Evolutionary conservation across 192 early-diverging fungal species (phyloP).

Genomic region (Lobosporangium transversale): DNA sequence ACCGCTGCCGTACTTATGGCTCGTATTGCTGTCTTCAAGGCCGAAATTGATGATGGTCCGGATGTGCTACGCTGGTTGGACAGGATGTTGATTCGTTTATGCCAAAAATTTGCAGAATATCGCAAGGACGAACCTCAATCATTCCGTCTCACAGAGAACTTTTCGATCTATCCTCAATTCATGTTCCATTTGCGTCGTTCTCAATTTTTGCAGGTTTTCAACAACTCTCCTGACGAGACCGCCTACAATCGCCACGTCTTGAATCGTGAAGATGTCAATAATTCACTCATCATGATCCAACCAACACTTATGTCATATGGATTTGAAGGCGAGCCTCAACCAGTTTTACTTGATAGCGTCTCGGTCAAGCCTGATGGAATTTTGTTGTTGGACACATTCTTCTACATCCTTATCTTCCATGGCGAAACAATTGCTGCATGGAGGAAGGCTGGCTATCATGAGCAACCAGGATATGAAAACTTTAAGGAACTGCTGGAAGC

Average conservation of each 20-base stretch:
- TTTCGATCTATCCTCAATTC: constrained; percentile 99
- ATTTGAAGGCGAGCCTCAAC: constrained; percentile 87
- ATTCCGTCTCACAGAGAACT: constrained; percentile 92
- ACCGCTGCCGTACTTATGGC: constrained; percentile 97
- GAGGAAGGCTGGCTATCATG: constrained; percentile 96
- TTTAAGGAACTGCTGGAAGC: constrained; percentile 93
- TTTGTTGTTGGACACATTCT: constrained; percentile 96
- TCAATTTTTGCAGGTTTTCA: constrained; percentile 99
- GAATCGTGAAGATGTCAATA: constrained; percentile 96
- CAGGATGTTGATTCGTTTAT: constrained; percentile 97
- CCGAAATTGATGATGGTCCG: constrained; percentile 96
- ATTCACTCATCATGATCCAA: constrained; percentile 99
- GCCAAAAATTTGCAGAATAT: constrained; percentile 97
- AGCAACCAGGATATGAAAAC: constrained; percentile 93
- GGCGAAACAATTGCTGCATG: constrained; percentile 97
- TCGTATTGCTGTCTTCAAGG: constrained; percentile 97
- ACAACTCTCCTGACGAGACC: constrained; percentile 98
- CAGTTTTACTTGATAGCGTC: constrained; percentile 95
- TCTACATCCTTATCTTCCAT: constrained; percentile 99
- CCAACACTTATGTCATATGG: constrained; percentile 94
- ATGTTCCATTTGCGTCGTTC: constrained; percentile 98
- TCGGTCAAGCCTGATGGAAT: constrained; percentile 97
- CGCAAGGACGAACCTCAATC: constrained; percentile 93
- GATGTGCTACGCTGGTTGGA: constrained; percentile 98
- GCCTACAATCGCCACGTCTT: constrained; percentile 94